phyloP scores from a whole-genome alignment of 805 yeast genomes.

The Cyberlindnera veronae region DNA sequence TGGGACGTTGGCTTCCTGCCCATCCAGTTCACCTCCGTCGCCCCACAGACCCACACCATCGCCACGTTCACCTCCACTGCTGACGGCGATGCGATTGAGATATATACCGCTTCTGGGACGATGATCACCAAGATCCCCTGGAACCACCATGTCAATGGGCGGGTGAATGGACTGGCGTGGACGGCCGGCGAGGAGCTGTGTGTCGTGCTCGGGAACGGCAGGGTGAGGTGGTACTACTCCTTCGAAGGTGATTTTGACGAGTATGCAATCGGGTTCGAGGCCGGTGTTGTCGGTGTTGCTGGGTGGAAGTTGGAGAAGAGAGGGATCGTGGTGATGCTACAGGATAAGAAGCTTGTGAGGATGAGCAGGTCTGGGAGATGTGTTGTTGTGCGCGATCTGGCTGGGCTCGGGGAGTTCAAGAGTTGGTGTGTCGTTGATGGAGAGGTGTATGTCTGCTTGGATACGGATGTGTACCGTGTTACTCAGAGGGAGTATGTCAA shows the following conservation, averaged over 20 bases:
- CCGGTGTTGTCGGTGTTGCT: constrained; percentile 5
- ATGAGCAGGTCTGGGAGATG: constrained; percentile 10
- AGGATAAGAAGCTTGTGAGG: constrained; percentile 7
- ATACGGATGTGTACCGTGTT: constrained; percentile 7
- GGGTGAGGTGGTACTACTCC: constrained; percentile 14
- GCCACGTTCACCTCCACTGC: constrained; percentile 5
- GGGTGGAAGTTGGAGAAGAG: constrained; percentile 3
- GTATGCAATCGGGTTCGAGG: constrained; percentile 11
- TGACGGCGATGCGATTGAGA: constrained; percentile 11
- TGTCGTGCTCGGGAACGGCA: constrained; percentile 14
- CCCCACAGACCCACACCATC: constrained; percentile 13
- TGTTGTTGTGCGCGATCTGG: not conserved
- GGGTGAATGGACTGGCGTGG: constrained; percentile 11
- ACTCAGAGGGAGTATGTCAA: not conserved
- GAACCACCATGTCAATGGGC: constrained; percentile 14
- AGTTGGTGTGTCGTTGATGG: constrained; percentile 12
- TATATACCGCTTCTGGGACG: constrained; percentile 9
- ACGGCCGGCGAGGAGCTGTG: constrained; percentile 10
- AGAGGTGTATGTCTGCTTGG: constrained; percentile 6
- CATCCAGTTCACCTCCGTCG: constrained; percentile 6
- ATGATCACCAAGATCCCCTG: constrained; percentile 12
- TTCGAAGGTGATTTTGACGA: constrained; percentile 17
- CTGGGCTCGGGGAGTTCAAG: constrained; percentile 6
- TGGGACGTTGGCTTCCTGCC: constrained; percentile 10
- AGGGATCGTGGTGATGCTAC: constrained; percentile 6